These are phyloP conservation scores for Xylariaceae sp. DNA, from an alignment of 2,329 filamentous ascomycete genomes.

Conservation along the genomic window DNA sequence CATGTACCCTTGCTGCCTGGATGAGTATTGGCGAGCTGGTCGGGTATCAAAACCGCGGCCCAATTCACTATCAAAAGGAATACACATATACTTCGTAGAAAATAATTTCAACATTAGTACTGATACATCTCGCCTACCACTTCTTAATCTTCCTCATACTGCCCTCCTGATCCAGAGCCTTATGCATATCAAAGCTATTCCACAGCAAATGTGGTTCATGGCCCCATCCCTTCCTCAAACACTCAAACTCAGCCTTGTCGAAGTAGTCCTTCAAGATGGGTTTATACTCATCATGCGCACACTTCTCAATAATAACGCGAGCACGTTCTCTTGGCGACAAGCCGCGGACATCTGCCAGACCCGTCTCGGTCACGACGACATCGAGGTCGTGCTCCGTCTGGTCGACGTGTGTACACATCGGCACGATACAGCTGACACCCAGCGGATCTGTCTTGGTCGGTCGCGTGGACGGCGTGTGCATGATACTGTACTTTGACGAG, in stretches of 20 bases:
- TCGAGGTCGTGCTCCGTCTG: slow-evolving; percentile 92
- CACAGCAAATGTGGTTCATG: slow-evolving; percentile 86
- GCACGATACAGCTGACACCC: slow-evolving; percentile 84
- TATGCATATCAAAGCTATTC: slow-evolving; percentile 86
- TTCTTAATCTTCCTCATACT: slow-evolving; percentile 77
- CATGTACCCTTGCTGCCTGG: too few species aligned
- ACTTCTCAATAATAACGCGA: slow-evolving; percentile 81
- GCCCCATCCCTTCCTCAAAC: slow-evolving; percentile 79
- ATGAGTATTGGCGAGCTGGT: too few species aligned
- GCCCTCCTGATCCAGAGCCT: slow-evolving; percentile 74
- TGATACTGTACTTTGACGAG: slow-evolving; percentile 74
- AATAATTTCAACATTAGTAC: too few species aligned
- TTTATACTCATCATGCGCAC: slow-evolving; percentile 78
- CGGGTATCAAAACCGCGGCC: too few species aligned
- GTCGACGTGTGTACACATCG: slow-evolving; percentile 88
- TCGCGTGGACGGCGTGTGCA: slow-evolving; percentile 83
- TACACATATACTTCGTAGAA: too few species aligned
- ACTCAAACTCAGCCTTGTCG: slow-evolving; percentile 81
- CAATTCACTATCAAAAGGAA: too few species aligned
- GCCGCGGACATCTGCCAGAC: slow-evolving; percentile 80
- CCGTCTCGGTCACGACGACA: slow-evolving; percentile 72
- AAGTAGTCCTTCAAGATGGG: slow-evolving; percentile 81
- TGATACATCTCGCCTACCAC: slow-evolving; percentile 40
- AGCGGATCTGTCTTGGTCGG: slow-evolving; percentile 79
- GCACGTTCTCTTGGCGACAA: slow-evolving; percentile 76